These are phyloP conservation scores for Pythium rishiriense DNA, from an alignment of 352 stramenopile species.

Conservation along the genomic window DNA sequence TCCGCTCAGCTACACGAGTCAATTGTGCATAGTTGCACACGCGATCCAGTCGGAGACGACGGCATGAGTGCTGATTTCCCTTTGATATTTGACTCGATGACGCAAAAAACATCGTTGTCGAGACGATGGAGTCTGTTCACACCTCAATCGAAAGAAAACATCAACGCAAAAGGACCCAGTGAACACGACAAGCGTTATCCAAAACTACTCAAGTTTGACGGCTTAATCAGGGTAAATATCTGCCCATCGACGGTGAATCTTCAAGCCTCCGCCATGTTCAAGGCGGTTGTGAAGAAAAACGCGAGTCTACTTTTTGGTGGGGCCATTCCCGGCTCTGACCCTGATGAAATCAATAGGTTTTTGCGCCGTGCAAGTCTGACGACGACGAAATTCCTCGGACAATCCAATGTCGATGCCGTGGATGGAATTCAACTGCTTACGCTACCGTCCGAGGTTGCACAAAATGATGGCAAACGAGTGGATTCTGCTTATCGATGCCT, in stretches of 20 bases:
- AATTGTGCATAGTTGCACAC: neutral
- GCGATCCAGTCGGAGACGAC: neutral
- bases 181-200: neutral
- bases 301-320: conserved; percentile 1
- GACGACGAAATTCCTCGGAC: neutral
- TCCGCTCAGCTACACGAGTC: neutral
- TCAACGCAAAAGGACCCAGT: neutral
- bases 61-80: neutral
- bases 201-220: conserved; percentile 12
- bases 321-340: neutral
- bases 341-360: conserved; percentile 6
- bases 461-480: neutral
- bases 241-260: neutral
- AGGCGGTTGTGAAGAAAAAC: conserved; percentile 22
- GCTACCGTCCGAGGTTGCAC: conserved; percentile 7
- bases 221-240: neutral
- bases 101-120: neutral
- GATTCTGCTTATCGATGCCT: neutral
- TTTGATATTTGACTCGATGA: neutral
- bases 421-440: conserved; percentile 3
- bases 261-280: conserved; percentile 6
- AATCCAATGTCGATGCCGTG: neutral
- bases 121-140: neutral
- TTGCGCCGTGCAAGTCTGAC: conserved; percentile 1
- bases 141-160: neutral